Evolutionary conservation across 768 basidiomycete species (phyloP).

Genomic region (Tremella fuciformis): DNA sequence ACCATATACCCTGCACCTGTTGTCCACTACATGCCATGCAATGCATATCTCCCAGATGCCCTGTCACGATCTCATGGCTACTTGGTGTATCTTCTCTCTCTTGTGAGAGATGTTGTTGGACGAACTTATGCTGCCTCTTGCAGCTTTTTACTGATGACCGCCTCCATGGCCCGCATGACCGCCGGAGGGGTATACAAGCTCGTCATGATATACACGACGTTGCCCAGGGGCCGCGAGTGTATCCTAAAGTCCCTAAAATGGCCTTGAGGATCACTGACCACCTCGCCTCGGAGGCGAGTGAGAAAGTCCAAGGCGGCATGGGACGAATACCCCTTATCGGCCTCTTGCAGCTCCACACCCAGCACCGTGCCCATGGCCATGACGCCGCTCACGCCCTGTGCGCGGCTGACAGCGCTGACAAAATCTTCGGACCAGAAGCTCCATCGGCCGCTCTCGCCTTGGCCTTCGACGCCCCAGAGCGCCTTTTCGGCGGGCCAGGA

Average conservation of each 20-base stretch:
- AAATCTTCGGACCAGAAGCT: slow-evolving; percentile 84
- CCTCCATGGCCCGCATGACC: slow-evolving; percentile 53
- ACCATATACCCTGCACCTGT: no score
- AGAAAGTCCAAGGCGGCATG: slow-evolving; percentile 67
- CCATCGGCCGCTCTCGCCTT: slow-evolving; percentile 59
- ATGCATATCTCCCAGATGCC: no score
- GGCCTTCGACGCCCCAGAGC: slow-evolving; percentile 58
- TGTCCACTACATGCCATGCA: no score
- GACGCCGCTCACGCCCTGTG: slow-evolving; percentile 62
- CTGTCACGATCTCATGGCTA: no score
- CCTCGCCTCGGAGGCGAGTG: slow-evolving; percentile 55
- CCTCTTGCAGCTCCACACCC: slow-evolving; percentile 66
- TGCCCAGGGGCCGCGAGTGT: slow-evolving; percentile 83
- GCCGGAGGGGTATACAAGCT: slow-evolving; percentile 42
- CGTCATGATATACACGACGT: slow-evolving; percentile 55
- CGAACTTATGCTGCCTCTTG: not conserved
- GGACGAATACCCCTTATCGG: slow-evolving; percentile 58
- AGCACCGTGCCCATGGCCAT: slow-evolving; percentile 89
- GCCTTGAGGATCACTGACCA: slow-evolving; percentile 54
- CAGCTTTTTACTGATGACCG: slow-evolving; percentile 58
- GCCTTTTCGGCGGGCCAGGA: slow-evolving; percentile 62
- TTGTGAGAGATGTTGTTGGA: no score
- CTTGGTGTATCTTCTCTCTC: no score
- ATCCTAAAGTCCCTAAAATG: slow-evolving; percentile 62
- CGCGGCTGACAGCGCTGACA: slow-evolving; percentile 62